Evolutionary conservation across 257 asterid genomes (phyloP).

Genomic region (Penstemon barbatus): DNA sequence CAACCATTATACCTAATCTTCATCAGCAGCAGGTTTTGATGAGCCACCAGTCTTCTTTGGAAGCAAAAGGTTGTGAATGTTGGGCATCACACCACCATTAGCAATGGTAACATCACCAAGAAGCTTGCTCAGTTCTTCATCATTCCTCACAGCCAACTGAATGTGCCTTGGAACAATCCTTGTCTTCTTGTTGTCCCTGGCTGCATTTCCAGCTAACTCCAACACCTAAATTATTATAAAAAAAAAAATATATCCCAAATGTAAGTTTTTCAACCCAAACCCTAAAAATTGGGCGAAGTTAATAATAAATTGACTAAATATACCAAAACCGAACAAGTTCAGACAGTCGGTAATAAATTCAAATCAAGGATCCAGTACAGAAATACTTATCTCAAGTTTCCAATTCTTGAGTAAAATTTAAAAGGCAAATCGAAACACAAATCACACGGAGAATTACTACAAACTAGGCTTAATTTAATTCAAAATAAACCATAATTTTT

Average conservation of each 20-base stretch:
- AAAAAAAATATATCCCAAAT: background rate
- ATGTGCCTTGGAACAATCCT: slow-evolving; percentile 81
- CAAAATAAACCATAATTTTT: no score
- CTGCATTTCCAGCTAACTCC: slow-evolving; percentile 84
- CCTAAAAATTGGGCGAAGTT: slow-evolving; percentile 11
- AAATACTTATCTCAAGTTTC: no score
- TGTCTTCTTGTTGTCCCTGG: slow-evolving; percentile 79
- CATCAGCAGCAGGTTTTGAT: slow-evolving; percentile 57
- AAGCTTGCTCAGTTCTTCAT: slow-evolving; percentile 73
- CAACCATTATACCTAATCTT: slow-evolving; percentile 40
- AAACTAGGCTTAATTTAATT: no score
- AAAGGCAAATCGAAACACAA: no score
- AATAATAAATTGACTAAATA: no score
- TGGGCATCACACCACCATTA: slow-evolving; percentile 83
- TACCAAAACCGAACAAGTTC: no score
- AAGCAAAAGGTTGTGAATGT: slow-evolving; percentile 73
- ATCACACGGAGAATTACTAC: no score
- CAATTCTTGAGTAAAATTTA: no score
- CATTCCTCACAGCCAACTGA: slow-evolving; percentile 76
- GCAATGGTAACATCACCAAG: slow-evolving; percentile 84
- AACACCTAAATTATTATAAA: slow-evolving; percentile 41
- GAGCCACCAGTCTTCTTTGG: slow-evolving; percentile 74
- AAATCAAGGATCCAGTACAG: no score
- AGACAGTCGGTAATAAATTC: no score
- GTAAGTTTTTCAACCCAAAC: background rate